Base-by-base conservation (phyloP, 1,284 basidiomycete species). In the Ustilago xerochloae region DNA sequence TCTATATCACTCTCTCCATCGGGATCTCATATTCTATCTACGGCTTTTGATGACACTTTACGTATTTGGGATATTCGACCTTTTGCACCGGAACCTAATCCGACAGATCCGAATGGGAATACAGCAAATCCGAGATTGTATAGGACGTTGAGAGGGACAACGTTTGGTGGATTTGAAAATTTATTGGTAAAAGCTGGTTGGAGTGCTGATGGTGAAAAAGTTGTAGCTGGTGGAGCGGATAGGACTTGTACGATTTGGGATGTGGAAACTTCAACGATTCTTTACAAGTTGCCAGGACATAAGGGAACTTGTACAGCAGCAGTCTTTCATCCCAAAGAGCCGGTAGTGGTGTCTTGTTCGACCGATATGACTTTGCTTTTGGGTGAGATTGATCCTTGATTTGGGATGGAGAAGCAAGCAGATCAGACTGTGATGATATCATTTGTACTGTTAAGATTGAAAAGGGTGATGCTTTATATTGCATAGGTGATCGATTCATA, bases 61-160 rank as follows among this genome's bases (percentile, higher is more conserved):
- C 62, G 81, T 9, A 77, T 85, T 24, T 85, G 84, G 84, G 84
- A 85, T 41, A 80, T 85, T 4, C 66, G 81, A n/a, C 84, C 84
- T 1, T 85, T 84, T 52, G 84, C 82, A 24, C 79, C 81, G 1
- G 75, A 79, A 28, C 75, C 77, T 1, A 54, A 63, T 30, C 77
- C 76, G 0, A 66, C 75, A n/a, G 65, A 75, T 30, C 51, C 66
- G 1, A 59, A 39, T 28, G 63, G 53, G 13, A 46, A 54, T 33
- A 28, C 71, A 1, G 15, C 61, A 22, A 70, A 74, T 29, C 71
- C 80, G 4, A 55, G 84, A 15, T 67, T 85, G 3, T 62, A 77
- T 48, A 63, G 80, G 36, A 84, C 82, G 7, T 58, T 85, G 4
- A 49, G 67, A 13, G 84, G 84, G 0, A 77, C 78, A 4, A 70